Evolutionary conservation across 495 filamentous ascomycete species (phyloP).

Genomic region (Aspergillus leporis): DNA sequence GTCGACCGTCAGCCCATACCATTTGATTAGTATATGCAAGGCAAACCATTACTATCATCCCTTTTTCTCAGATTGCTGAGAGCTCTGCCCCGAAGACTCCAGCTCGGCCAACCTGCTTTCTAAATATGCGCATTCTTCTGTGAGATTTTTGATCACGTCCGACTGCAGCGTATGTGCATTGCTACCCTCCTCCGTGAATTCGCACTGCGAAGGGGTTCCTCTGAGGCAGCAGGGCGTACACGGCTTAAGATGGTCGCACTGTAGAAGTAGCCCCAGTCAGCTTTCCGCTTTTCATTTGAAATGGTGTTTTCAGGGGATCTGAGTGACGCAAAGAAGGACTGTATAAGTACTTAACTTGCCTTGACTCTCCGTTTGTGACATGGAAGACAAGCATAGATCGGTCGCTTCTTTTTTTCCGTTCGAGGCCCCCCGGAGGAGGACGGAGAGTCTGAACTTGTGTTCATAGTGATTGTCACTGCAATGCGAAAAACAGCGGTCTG

Average conservation of each 20-base stretch:
- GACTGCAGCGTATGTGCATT: constrained; percentile 3
- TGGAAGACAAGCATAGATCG: constrained; percentile 1
- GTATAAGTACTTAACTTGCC: background rate
- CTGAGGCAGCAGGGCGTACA: background rate
- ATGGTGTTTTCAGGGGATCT: background rate
- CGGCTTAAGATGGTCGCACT: background rate
- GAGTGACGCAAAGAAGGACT: background rate
- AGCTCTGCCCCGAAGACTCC: background rate
- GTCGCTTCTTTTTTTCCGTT: background rate
- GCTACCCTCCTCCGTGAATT: background rate
- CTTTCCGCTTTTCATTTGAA: background rate
- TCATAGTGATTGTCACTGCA: background rate
- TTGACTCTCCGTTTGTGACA: constrained; percentile 4
- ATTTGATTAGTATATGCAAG: background rate
- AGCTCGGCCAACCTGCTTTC: background rate
- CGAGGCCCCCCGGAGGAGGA: background rate
- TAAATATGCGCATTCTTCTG: constrained; percentile 1
- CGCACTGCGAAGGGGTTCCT: background rate
- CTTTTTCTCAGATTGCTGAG: background rate
- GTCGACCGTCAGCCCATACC: background rate
- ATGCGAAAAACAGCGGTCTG: background rate
- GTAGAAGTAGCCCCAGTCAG: background rate
- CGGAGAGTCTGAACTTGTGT: background rate
- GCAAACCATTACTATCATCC: background rate
- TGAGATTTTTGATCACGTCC: constrained; percentile 1